Percentiles rank a stretch among this genome's conserved stretches.
phyloP scores from a whole-genome alignment of 257 asterid genomes.

The Solanum chaucha region DNA sequence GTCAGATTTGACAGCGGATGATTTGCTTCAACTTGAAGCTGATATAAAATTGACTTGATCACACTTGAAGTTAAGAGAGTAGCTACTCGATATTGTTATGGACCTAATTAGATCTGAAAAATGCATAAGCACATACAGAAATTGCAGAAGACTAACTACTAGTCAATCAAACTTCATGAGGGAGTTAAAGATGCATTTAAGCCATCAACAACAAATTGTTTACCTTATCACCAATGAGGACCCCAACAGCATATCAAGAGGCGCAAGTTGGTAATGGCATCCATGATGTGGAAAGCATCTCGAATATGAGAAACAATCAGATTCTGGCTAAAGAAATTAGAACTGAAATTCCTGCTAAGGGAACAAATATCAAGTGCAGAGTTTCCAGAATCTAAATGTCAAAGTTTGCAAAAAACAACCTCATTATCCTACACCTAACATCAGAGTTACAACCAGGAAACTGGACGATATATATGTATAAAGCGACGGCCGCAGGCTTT shows the following conservation, averaged over 20 bases:
- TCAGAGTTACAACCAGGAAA: background rate
- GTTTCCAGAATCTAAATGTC: background rate
- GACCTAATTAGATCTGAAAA: background rate
- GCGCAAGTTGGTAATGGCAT: slow-evolving; percentile 27
- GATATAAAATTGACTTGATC: background rate
- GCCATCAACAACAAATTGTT: background rate
- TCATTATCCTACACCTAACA: background rate
- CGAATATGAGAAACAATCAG: slow-evolving; percentile 15
- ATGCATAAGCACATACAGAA: background rate
- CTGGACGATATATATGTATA: background rate
- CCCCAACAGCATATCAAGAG: slow-evolving; percentile 56
- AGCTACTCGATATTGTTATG: background rate
- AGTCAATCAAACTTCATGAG: background rate
- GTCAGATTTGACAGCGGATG: background rate
- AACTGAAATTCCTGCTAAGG: background rate
- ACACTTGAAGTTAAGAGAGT: background rate
- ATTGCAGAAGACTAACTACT: background rate
- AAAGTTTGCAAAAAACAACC: background rate
- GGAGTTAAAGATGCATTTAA: background rate
- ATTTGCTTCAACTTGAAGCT: background rate
- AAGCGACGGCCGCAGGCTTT: background rate
- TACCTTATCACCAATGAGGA: slow-evolving; percentile 70
- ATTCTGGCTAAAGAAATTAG: background rate
- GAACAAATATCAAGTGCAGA: background rate
- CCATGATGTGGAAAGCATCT: slow-evolving; percentile 59